Percentiles rank a stretch among this genome's conserved stretches.
phyloP scores from a whole-genome alignment of 306 rosid genomes.

The Trifolium repens region DNA sequence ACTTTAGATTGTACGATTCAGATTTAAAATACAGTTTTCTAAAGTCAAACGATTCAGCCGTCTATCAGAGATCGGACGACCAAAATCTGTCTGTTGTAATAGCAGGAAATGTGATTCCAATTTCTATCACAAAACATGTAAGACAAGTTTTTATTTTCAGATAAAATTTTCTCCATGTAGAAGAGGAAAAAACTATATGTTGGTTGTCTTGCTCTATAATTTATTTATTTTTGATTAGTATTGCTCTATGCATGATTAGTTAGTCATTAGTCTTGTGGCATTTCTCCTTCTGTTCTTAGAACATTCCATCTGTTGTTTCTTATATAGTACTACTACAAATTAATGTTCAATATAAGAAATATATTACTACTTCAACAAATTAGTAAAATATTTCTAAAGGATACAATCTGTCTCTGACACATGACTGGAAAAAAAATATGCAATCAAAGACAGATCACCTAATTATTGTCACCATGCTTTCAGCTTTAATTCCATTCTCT shows the following conservation, averaged over 20 bases:
- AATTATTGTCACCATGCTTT: conserved; percentile 12
- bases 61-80: too few relatives aligned
- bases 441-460: conserved; percentile 30
- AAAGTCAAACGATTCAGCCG: too few relatives aligned
- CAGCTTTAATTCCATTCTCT: conserved; percentile 32
- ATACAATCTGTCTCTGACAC: conserved; percentile 38
- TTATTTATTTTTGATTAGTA: too few relatives aligned
- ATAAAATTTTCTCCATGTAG: too few relatives aligned
- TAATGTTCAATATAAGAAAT: conserved; percentile 13
- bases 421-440: not conserved
- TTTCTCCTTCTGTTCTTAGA: conserved; percentile 23
- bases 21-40: too few relatives aligned
- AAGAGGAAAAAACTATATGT: not conserved
- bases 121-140: too few relatives aligned
- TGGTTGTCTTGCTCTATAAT: conserved; percentile 30
- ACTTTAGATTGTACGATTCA: too few relatives aligned
- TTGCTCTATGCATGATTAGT: not conserved
- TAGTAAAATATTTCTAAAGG: conserved; percentile 11
- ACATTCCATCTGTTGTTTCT: conserved; percentile 47
- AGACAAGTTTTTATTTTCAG: too few relatives aligned
- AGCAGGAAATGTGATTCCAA: too few relatives aligned
- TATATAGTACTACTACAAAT: not conserved
- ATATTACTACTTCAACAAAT: conserved; percentile 1
- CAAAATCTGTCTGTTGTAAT: too few relatives aligned
- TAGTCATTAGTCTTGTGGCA: conserved; percentile 32